phyloP scores from a whole-genome alignment of 1,284 basidiomycete genomes.

The Boletus holoroseus region DNA sequence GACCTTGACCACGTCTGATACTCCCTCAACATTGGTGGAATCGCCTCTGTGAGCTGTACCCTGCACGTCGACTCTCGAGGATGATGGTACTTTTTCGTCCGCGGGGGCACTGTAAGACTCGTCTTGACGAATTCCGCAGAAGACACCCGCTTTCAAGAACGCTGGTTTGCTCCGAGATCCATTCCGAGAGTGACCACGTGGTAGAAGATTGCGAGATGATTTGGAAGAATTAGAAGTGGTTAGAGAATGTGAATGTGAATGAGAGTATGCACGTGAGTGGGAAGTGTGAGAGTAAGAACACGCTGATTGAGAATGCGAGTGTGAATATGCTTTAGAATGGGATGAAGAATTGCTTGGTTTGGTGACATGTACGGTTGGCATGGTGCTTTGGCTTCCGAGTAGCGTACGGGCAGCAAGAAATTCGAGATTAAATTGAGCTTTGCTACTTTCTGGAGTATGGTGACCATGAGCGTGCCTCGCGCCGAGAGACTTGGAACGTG shows the following conservation, averaged over 20 bases:
- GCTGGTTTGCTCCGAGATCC: constrained; percentile 59
- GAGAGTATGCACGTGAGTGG: constrained; percentile 35
- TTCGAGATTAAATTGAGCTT: constrained; percentile 39
- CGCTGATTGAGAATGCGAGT: constrained; percentile 28
- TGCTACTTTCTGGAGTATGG: constrained; percentile 20
- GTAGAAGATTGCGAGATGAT: constrained; percentile 39
- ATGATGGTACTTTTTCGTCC: constrained; percentile 31
- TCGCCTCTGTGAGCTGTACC: constrained; percentile 39
- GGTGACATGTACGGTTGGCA: constrained; percentile 43
- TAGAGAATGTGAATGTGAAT: constrained; percentile 45
- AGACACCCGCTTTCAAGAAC: constrained; percentile 42
- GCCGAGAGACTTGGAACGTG: constrained; percentile 57
- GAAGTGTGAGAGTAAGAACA: constrained; percentile 23
- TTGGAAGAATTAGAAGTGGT: constrained; percentile 41
- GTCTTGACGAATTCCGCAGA: constrained; percentile 33
- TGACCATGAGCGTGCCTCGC: constrained; percentile 30
- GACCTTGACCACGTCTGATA: constrained; percentile 21
- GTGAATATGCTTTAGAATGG: constrained; percentile 29
- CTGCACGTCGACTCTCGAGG: constrained; percentile 37
- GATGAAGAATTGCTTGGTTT: constrained; percentile 17
- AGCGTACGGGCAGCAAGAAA: constrained; percentile 57
- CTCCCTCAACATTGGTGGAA: constrained; percentile 31
- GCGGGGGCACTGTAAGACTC: constrained; percentile 21
- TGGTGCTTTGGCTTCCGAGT: constrained; percentile 54
- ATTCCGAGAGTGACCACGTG: constrained; percentile 46